Conservation (phyloP, 257 asterid species). For the Capsicum pubescens region DNA sequence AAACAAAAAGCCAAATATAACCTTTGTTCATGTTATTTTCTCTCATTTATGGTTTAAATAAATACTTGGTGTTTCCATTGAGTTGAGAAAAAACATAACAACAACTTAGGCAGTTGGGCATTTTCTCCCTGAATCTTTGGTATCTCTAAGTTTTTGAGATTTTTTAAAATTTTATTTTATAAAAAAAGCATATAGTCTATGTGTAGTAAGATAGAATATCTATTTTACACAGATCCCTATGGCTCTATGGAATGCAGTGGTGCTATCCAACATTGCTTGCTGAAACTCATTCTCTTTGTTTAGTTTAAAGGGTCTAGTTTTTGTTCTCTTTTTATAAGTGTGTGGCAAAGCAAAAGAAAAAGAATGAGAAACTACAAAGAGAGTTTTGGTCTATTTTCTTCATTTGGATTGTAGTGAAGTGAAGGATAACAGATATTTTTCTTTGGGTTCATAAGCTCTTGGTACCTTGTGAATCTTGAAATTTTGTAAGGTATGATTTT, state of each 20-base stretch:
- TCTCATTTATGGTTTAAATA: constrained; percentile 11
- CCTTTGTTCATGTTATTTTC: constrained; percentile 13
- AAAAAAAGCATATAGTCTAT: neutral
- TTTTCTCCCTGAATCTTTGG: neutral
- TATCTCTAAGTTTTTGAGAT: neutral
- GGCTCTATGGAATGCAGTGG: constrained; percentile 48
- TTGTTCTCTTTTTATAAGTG: constrained; percentile 22
- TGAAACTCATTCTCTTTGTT: constrained; percentile 80
- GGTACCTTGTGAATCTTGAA: constrained; percentile 10
- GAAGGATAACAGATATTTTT: neutral
- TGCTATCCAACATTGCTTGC: constrained; percentile 74
- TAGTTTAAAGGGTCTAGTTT: constrained; percentile 49
- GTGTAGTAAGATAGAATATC: constrained; percentile 11
- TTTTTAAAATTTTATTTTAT: no score
- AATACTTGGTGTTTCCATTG: neutral
- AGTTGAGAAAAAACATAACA: neutral
- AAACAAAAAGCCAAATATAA: constrained; percentile 23
- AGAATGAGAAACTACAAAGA: constrained; percentile 26
- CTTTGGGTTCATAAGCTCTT: constrained; percentile 38
- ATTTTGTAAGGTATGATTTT: neutral
- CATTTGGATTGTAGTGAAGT: constrained; percentile 20
- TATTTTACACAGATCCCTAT: constrained; percentile 83
- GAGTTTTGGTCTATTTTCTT: constrained; percentile 5
- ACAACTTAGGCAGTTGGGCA: neutral
- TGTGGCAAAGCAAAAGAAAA: constrained; percentile 16